phyloP scores from a whole-genome alignment of 129 eudicot species.

The Ambrosia artemisiifolia region DNA sequence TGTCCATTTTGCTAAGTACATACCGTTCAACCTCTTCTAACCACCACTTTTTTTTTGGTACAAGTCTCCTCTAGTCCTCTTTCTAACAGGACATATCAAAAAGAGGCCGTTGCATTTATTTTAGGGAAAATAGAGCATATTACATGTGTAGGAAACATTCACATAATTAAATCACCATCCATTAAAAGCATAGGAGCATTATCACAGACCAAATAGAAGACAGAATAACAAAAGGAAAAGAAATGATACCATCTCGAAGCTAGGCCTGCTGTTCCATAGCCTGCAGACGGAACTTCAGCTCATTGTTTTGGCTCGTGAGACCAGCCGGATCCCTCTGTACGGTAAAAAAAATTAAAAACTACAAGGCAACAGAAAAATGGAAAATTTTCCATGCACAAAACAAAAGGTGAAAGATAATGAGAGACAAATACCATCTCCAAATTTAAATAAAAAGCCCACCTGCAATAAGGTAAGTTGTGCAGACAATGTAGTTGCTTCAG shows the following conservation, averaged over 20 bases:
- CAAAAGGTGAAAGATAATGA: neutral
- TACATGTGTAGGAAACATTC: too few species aligned
- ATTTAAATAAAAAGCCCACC: slow-evolving; percentile 33
- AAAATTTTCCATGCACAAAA: neutral
- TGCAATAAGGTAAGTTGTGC: slow-evolving; percentile 92
- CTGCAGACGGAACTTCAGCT: slow-evolving; percentile 89
- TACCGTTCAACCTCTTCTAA: neutral
- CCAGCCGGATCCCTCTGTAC: slow-evolving; percentile 85
- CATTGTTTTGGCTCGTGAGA: slow-evolving; percentile 71
- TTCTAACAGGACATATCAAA: neutral
- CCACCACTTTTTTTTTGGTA: neutral
- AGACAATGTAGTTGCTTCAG: slow-evolving; percentile 96
- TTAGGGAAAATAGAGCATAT: too few species aligned
- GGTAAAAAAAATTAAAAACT: neutral
- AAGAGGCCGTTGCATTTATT: too few species aligned
- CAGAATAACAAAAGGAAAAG: neutral
- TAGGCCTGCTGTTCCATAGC: slow-evolving; percentile 98
- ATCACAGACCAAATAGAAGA: neutral
- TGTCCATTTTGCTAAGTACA: too few species aligned
- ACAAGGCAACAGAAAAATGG: neutral
- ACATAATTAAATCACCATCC: neutral
- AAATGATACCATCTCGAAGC: slow-evolving; percentile 80
- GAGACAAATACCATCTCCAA: neutral
- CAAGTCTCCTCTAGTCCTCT: neutral
- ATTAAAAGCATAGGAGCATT: too few species aligned